A percentile compares a stretch with the other conserved stretches of the same genome.
phyloP scores from a whole-genome alignment of 2,329 filamentous ascomycete species.

The Cylindrodendrum hubeiense region DNA sequence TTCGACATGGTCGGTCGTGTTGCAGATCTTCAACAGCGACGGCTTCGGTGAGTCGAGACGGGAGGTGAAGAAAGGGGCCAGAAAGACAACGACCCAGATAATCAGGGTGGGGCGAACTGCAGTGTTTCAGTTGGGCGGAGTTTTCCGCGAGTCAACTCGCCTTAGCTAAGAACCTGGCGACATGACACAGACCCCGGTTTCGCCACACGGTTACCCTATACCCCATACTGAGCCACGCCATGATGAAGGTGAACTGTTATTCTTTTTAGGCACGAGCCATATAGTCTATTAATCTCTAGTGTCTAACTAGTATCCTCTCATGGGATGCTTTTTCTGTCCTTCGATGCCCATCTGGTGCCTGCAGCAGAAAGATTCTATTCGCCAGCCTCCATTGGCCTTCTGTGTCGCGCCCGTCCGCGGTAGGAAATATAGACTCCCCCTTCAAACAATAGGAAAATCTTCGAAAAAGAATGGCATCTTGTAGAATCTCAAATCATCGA shows the following conservation, averaged over 20 bases:
- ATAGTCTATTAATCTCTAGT: neutral
- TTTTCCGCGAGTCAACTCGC: neutral
- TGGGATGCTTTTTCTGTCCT: neutral
- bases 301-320: too few relatives aligned
- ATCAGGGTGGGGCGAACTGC: neutral
- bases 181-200: neutral
- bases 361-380: conserved; percentile 37
- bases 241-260: too few relatives aligned
- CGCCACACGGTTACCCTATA: too few relatives aligned
- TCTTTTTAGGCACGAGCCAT: neutral
- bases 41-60: neutral
- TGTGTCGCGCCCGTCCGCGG: conserved; percentile 38
- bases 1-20: neutral
- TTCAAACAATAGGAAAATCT: neutral
- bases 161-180: neutral
- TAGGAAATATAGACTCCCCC: neutral
- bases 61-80: neutral
- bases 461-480: neutral
- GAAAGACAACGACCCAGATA: neutral
- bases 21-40: neutral
- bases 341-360: conserved; percentile 32
- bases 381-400: conserved; percentile 35
- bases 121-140: neutral
- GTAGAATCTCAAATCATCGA: conserved; percentile 16
- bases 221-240: neutral